Conservation (phyloP, 768 basidiomycete genomes). For the Ephemerocybe angulata region DNA sequence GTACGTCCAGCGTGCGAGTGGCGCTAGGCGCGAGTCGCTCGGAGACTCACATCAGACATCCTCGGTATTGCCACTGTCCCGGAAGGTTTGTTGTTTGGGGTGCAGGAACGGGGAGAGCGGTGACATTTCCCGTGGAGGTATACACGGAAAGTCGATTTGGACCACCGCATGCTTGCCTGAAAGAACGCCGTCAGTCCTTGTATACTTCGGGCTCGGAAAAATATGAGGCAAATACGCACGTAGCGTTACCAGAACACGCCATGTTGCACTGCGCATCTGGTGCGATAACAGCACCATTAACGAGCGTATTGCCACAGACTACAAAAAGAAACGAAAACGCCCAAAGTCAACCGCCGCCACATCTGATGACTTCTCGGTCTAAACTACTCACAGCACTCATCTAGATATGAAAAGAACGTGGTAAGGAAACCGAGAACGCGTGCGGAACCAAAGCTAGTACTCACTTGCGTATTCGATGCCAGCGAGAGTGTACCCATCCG, state of each 20-base stretch:
- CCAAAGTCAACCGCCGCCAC: no score
- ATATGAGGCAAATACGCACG: constrained; percentile 44
- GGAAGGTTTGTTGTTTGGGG: constrained; percentile 56
- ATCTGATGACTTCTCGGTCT: no score
- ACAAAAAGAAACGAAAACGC: no score
- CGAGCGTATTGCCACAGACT: constrained; percentile 71
- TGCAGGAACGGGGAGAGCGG: constrained; percentile 55
- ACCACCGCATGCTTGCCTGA: constrained; percentile 69
- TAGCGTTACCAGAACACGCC: constrained; percentile 66
- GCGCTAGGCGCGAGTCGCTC: no score
- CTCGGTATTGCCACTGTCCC: constrained; percentile 59
- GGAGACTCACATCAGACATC: constrained; percentile 66
- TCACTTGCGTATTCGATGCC: constrained; percentile 64
- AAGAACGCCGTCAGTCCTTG: neutral
- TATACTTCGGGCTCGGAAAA: constrained; percentile 6
- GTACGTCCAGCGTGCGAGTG: neutral
- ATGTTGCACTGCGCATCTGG: constrained; percentile 59
- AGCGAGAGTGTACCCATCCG: constrained; percentile 59
- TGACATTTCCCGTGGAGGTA: constrained; percentile 46
- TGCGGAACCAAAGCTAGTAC: constrained; percentile 17
- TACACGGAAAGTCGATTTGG: constrained; percentile 72
- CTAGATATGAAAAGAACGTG: constrained; percentile 11
- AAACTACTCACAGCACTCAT: constrained; percentile 50
- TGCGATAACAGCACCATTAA: constrained; percentile 54
- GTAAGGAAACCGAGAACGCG: neutral